Evolutionary conservation across 352 stramenopile species (phyloP).

Genomic region (Albugo laibachii): DNA sequence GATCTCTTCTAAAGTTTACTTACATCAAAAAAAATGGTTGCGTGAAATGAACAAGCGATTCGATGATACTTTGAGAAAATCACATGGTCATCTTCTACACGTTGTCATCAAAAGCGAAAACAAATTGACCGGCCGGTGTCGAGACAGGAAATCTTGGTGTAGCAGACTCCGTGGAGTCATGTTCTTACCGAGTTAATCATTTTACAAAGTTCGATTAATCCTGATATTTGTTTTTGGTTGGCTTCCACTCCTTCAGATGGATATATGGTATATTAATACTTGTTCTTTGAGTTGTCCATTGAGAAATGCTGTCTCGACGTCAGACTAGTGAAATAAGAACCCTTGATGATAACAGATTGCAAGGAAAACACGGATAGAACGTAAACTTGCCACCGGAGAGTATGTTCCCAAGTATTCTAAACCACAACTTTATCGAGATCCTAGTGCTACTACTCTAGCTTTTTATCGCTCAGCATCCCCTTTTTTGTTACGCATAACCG

Average conservation of each 20-base stretch:
- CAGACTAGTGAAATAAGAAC: constrained; percentile 3
- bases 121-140: too few relatives aligned
- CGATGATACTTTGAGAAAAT: too few relatives aligned
- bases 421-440: constrained; percentile 1
- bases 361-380: constrained; percentile 4
- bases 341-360: background rate
- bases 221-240: constrained; percentile 7
- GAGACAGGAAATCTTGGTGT: too few relatives aligned
- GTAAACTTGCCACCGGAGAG: constrained; percentile 4
- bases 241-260: constrained; percentile 5
- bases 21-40: too few relatives aligned
- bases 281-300: constrained; percentile 12
- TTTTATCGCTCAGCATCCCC: constrained; percentile 4
- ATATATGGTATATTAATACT: constrained; percentile 11
- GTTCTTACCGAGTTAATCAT: too few relatives aligned
- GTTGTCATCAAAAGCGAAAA: too few relatives aligned
- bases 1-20: too few relatives aligned
- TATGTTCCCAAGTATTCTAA: constrained; percentile 6
- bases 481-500: constrained; percentile 5
- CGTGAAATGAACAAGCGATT: too few relatives aligned
- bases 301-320: constrained; percentile 16
- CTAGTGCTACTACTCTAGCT: constrained; percentile 4
- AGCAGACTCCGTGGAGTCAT: too few relatives aligned
- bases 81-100: too few relatives aligned
- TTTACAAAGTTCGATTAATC: constrained; percentile 12